Evolutionary conservation across 345 rosid species (phyloP).

Genomic region (Linum usitatissimum): DNA sequence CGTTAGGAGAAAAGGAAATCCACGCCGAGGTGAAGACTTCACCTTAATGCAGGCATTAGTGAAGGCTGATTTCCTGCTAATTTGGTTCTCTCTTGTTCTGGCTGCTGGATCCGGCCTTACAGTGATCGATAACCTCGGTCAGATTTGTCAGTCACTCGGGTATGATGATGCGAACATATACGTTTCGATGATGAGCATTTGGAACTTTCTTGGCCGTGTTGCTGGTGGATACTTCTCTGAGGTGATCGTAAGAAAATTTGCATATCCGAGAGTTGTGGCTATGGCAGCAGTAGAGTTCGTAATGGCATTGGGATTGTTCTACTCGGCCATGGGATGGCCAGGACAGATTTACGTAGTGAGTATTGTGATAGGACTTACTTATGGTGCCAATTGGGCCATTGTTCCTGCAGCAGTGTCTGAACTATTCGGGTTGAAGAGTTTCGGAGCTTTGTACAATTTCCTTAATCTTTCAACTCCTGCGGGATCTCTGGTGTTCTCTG

Average conservation of each 20-base stretch:
- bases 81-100: constrained; percentile 5
- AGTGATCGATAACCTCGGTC: constrained; percentile 6
- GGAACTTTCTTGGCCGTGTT: constrained; percentile 10
- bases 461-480: constrained; percentile 41
- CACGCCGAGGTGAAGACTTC: constrained; percentile 9
- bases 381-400: constrained; percentile 58
- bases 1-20: constrained; percentile 14
- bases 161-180: constrained; percentile 1
- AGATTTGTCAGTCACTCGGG: constrained; percentile 4
- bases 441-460: constrained; percentile 67
- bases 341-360: constrained; percentile 54
- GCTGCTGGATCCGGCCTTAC: constrained; percentile 8
- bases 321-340: constrained; percentile 50
- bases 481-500: constrained; percentile 68
- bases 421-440: constrained; percentile 59
- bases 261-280: constrained; percentile 52
- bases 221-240: constrained; percentile 8
- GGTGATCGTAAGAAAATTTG: constrained; percentile 24
- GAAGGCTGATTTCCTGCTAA: constrained; percentile 6
- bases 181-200: constrained; percentile 7
- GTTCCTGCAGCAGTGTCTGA: constrained; percentile 59
- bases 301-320: constrained; percentile 53
- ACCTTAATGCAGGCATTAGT: constrained; percentile 6
- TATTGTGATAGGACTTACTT: constrained; percentile 45
- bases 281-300: constrained; percentile 51